Evolutionary conservation across 2,329 filamentous ascomycete species (phyloP).

Genomic region (Drechmeria coniospora): DNA sequence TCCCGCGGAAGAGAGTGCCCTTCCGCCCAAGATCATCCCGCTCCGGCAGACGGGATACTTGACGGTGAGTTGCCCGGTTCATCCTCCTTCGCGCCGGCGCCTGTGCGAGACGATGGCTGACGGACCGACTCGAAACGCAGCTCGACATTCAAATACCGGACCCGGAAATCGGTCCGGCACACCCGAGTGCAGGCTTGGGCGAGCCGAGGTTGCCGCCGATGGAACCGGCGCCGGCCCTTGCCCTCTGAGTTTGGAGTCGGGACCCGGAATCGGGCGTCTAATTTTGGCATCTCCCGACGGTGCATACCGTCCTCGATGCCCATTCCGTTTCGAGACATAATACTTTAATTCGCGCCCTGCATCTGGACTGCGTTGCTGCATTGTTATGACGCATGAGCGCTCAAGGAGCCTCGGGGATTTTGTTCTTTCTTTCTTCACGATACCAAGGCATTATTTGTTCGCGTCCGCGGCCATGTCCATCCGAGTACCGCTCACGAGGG

Average conservation of each 20-base stretch:
- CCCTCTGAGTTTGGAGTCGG: conserved; percentile 6
- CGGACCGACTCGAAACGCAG: conserved; percentile 25
- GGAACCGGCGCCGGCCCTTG: conserved; percentile 14
- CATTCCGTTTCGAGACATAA: not conserved
- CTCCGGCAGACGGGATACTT: conserved; percentile 77
- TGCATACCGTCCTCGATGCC: conserved; percentile 3
- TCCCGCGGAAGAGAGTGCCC: conserved; percentile 32
- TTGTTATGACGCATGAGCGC: too few relatives aligned
- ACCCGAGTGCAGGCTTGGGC: conserved; percentile 25
- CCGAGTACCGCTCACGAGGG: too few relatives aligned
- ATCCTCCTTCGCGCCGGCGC: too few relatives aligned
- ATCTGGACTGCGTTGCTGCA: too few relatives aligned
- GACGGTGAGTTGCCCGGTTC: conserved; percentile 37
- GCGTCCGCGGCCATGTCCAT: too few relatives aligned
- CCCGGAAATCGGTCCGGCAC: conserved; percentile 48
- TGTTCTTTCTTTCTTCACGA: too few relatives aligned
- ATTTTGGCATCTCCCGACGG: too few relatives aligned
- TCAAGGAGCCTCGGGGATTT: too few relatives aligned
- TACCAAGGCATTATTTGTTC: too few relatives aligned
- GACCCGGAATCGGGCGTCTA: too few relatives aligned
- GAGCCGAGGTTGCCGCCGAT: conserved; percentile 19
- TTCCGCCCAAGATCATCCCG: conserved; percentile 57
- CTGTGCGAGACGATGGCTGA: conserved; percentile 1
- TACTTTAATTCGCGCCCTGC: conserved; percentile 1
- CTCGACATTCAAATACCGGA: conserved; percentile 72